Base-by-base conservation (phyloP, 768 basidiomycete genomes). In the Leccinum pellstonianum region DNA sequence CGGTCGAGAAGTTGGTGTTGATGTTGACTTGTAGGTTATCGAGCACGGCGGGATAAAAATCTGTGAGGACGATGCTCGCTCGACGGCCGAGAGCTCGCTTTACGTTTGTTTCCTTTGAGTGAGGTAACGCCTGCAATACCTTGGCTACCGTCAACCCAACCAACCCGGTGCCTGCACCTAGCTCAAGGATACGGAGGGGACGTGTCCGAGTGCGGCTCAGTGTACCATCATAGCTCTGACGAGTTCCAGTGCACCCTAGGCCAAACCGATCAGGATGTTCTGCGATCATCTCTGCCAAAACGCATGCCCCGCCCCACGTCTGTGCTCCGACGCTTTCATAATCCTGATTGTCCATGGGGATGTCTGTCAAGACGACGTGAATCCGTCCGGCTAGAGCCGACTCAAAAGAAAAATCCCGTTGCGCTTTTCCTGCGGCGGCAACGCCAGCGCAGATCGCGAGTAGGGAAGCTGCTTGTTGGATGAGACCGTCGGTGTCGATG, bases 231-330 rank as follows among this genome's bases (percentile, higher is more conserved):
- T 11, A 31, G n/a, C 15, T 0, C 25, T 19, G n/a, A 43, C 15
- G 49, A 2, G 23, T 17, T 6, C 23, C 17, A 33, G n/a, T 19
- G 12, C 14, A 23, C 19, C 52, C 56, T 5, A 85, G 68, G 9
- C 81, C 81, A 66, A 88, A 91, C 27, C 62, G 62, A 3, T 63
- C 67, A 0, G 91, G 88, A 31, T 77, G 68, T 29, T 85, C 79
- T 3, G 81, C 82, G 43, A 94, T 83, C 74, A 86, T 81, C 68
- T 91, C 88, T 0, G 91, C 83, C 57, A 95, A 79, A 7, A 95
- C 83, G 64, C 88, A 92, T 3, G 91, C 88, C 10, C 88, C 85
- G 4, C 91, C 92, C 93, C 93, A 95, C 0, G 92, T 95, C 74
- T 94, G 93, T 27, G 91, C 86, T 1, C 93, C 93, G 17, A 93